Evolutionary conservation across 1,284 basidiomycete genomes (phyloP).

Genomic region (Porodaedalea pini): DNA sequence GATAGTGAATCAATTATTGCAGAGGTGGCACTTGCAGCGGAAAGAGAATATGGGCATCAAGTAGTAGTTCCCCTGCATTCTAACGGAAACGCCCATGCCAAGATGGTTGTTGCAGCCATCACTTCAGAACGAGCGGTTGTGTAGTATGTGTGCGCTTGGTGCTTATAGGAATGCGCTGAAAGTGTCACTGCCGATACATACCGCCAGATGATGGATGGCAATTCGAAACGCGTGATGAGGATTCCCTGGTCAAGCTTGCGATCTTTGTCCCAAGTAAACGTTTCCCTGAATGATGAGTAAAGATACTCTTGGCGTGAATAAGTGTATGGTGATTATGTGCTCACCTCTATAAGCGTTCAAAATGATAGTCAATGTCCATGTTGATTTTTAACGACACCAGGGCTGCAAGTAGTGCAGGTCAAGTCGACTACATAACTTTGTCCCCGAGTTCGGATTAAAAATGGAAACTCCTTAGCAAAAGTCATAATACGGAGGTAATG

Average conservation of each 20-base stretch:
- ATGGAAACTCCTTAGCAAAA: too few species aligned
- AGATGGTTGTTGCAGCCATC: slow-evolving; percentile 92
- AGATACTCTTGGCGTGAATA: slow-evolving; percentile 27
- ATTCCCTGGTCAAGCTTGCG: slow-evolving; percentile 92
- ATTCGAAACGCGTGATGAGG: slow-evolving; percentile 87
- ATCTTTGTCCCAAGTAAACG: slow-evolving; percentile 93
- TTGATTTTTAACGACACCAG: too few species aligned
- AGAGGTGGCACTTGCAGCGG: slow-evolving; percentile 95
- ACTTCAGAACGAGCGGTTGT: slow-evolving; percentile 36
- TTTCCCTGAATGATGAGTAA: slow-evolving; percentile 61
- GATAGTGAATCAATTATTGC: slow-evolving; percentile 93
- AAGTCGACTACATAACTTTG: too few species aligned
- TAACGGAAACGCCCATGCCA: slow-evolving; percentile 96
- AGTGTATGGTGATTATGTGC: slow-evolving; percentile 13
- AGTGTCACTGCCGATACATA: slow-evolving; percentile 37
- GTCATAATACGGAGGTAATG: too few species aligned
- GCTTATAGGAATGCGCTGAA: neutral
- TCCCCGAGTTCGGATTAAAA: too few species aligned
- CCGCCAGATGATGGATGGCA: slow-evolving; percentile 99
- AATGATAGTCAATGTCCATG: too few species aligned
- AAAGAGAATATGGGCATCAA: slow-evolving; percentile 93
- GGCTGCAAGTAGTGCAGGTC: too few species aligned
- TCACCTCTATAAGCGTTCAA: slow-evolving; percentile 77
- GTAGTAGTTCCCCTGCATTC: slow-evolving; percentile 97
- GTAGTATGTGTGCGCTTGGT: neutral